Percentiles rank a stretch among this genome's conserved stretches.
phyloP scores from a whole-genome alignment of 371 early-diverging fungal species.

The Rhizopus delemar region DNA sequence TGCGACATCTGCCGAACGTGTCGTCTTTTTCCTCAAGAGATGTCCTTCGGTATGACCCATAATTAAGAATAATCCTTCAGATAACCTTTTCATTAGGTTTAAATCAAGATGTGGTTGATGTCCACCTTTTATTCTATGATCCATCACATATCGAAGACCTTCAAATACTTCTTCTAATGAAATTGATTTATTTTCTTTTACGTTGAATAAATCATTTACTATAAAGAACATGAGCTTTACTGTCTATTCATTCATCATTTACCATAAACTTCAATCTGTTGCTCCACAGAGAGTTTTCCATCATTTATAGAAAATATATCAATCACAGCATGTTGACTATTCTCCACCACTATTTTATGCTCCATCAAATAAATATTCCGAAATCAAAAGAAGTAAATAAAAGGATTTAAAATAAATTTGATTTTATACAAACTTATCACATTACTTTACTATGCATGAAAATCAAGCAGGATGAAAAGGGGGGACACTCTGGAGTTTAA shows the following conservation, averaged over 20 bases:
- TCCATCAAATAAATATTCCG: slow-evolving; percentile 20
- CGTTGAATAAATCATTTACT: slow-evolving; percentile 69
- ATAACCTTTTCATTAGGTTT: slow-evolving; percentile 80
- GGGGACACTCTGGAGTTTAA: background rate
- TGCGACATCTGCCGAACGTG: slow-evolving; percentile 82
- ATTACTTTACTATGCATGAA: background rate
- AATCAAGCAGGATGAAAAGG: background rate
- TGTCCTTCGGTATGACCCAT: slow-evolving; percentile 70
- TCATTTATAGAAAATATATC: slow-evolving; percentile 51
- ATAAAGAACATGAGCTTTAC: background rate
- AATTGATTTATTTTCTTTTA: slow-evolving; percentile 70
- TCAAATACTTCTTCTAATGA: slow-evolving; percentile 84
- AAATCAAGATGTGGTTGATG: slow-evolving; percentile 80
- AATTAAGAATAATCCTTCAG: slow-evolving; percentile 80
- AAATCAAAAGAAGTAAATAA: background rate
- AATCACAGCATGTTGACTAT: slow-evolving; percentile 33
- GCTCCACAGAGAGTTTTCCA: slow-evolving; percentile 74
- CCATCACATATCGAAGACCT: slow-evolving; percentile 92
- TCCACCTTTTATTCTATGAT: slow-evolving; percentile 85
- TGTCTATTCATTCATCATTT: slow-evolving; percentile 22
- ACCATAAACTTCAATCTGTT: slow-evolving; percentile 86
- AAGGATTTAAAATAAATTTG: background rate
- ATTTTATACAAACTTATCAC: background rate
- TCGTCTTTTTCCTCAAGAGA: slow-evolving; percentile 61
- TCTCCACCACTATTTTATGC: slow-evolving; percentile 22